Conservation (phyloP, 208 protist genomes). For the Trichomonas gallinae region DNA sequence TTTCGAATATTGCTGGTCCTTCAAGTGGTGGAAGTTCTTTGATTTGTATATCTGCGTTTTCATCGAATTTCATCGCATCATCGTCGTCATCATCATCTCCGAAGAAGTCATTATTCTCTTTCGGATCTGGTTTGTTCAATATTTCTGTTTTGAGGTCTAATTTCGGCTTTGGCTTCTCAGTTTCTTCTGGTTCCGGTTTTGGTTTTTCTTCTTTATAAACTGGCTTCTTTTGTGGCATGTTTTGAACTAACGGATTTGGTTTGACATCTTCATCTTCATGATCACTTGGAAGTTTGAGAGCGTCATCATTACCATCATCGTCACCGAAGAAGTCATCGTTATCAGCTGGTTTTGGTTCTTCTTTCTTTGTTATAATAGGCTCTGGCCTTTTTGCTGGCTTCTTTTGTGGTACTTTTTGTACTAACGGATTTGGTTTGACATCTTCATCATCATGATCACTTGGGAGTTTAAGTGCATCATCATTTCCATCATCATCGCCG, state of each 20-base stretch:
- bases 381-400: background rate
- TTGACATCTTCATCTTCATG: background rate
- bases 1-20: background rate
- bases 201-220: background rate
- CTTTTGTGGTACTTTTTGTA: background rate
- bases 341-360: background rate
- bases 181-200: background rate
- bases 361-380: background rate
- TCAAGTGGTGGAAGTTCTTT: background rate
- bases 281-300: background rate
- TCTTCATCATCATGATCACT: background rate
- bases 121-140: background rate
- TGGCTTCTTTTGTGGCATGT: background rate
- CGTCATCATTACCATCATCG: background rate
- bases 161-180: background rate
- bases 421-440: background rate
- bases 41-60: background rate
- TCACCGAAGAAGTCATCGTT: background rate
- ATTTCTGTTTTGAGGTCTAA: background rate
- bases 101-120: background rate
- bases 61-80: background rate
- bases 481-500: background rate
- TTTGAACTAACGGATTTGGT: background rate
- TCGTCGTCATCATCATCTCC: background rate
- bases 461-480: background rate